Base-by-base conservation (phyloP, 2,329 filamentous ascomycete genomes). In the Penicillium verrucosum region DNA sequence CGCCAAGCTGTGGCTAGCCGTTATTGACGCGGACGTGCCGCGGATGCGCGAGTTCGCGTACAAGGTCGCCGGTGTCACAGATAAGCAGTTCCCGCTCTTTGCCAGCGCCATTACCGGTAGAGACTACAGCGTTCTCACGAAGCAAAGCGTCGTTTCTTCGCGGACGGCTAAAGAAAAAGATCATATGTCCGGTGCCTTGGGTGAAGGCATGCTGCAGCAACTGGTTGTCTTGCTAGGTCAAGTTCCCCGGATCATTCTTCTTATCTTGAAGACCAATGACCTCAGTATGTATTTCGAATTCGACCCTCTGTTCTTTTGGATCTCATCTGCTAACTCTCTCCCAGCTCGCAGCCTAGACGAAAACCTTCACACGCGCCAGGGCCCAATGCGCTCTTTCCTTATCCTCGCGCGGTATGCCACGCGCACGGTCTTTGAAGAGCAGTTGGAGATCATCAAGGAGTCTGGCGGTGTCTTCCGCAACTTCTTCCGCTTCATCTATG, bases 261-360 rank as follows among this genome's bases (percentile, higher is more conserved):
- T 99, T 29, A 97, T 99, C 64, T 82, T 99, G 60, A 99, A 99
- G 78, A 99, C 94, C 2, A 99, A 99, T 72, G 94, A 99, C 75
- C 79, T 99, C 38, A 99, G 80, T 83, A 75, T 70, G 80, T 75
- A 30, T 37, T 37, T 10, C 43, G 14, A 16, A 32, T 47, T 7
- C 30, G 38, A 37, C 8, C 8, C 8, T 32, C 5, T 2, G 18
- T 42, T 42, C 10, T 32, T 29, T 41, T 40, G 11, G 7, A 9
- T 36, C 0, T 16, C 32, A 27, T n/a, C 4, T 8, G 36, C 53
- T 59, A 58, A 65, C 51, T 54, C 34, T 32, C 43, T 21, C 21
- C 34, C 58, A 84, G 81, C 94, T 16, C 86, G 94, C 62, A 94
- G 89, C 66, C 82, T 99, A 18, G 94, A 99, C 71, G 94, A 99